Conservation (phyloP, 805 yeast species). For the Candida sphagnicola region DNA sequence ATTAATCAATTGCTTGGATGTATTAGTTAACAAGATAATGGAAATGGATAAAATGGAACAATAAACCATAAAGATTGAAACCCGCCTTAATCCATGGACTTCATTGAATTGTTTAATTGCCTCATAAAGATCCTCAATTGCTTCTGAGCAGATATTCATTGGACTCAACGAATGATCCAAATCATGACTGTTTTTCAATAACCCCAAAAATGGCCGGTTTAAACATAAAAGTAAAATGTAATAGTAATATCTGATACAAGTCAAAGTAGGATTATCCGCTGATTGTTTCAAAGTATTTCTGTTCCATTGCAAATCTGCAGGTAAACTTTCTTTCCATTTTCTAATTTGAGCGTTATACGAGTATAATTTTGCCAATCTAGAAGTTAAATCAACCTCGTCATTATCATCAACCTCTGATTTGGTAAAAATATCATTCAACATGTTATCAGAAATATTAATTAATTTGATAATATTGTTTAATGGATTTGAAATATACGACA, state of each 20-base stretch:
- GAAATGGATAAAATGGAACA: conserved; percentile 45
- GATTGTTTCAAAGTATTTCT: conserved; percentile 31
- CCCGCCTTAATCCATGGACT: conserved; percentile 37
- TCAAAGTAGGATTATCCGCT: conserved; percentile 51
- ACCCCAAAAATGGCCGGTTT: conserved; percentile 56
- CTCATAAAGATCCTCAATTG: conserved; percentile 39
- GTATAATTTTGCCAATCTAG: conserved; percentile 33
- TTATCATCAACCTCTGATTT: conserved; percentile 22
- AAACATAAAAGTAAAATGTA: conserved; percentile 56
- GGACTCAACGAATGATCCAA: conserved; percentile 24
- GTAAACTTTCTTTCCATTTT: conserved; percentile 50
- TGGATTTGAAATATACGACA: conserved; percentile 40
- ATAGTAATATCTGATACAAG: conserved; percentile 53
- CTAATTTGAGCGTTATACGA: conserved; percentile 48
- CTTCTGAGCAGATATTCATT: conserved; percentile 30
- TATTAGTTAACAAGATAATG: conserved; percentile 33
- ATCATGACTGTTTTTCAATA: conserved; percentile 13
- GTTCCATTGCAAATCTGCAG: conserved; percentile 49
- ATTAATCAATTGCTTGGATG: conserved; percentile 20
- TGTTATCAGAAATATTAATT: conserved; percentile 41
- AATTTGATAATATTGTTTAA: conserved; percentile 39
- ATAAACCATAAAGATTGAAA: conserved; percentile 46
- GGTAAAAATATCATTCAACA: conserved; percentile 43
- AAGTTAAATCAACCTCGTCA: conserved; percentile 40
- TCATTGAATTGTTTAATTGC: conserved; percentile 34